These are phyloP conservation scores for Cystofilobasidium bisporidii DNA, from an alignment of 768 basidiomycete species.

Conservation along the genomic window DNA sequence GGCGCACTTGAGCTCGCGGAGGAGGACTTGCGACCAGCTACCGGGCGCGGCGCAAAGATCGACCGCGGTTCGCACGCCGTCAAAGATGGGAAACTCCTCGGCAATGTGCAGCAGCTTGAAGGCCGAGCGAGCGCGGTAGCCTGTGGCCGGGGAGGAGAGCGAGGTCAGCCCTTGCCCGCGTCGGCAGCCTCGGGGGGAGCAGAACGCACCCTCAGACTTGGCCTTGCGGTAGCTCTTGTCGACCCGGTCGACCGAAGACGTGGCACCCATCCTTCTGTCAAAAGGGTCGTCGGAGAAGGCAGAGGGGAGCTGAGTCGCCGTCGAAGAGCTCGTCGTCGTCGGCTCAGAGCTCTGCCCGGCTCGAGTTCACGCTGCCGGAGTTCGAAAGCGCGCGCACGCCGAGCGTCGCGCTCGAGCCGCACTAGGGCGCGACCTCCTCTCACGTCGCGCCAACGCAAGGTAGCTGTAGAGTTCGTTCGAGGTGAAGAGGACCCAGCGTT, in stretches of 20 bases:
- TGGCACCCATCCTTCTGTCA: constrained; percentile 1
- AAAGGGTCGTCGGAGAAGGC: too few species aligned
- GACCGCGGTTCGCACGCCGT: constrained; percentile 34
- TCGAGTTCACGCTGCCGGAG: too few species aligned
- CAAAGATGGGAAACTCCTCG: constrained; percentile 36
- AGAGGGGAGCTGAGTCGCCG: too few species aligned
- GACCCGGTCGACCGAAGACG: background rate
- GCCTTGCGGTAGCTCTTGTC: background rate
- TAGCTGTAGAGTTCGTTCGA: too few species aligned
- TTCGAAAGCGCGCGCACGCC: too few species aligned
- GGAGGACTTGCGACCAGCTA: constrained; percentile 31
- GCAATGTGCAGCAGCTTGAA: constrained; percentile 39
- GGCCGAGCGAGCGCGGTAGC: constrained; percentile 38
- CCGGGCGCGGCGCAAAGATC: constrained; percentile 39
- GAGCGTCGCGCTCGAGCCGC: too few species aligned
- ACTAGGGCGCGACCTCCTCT: too few species aligned
- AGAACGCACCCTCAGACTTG: constrained; percentile 10
- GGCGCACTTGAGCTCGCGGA: constrained; percentile 29
- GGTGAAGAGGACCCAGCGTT: too few species aligned
- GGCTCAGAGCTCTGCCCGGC: too few species aligned
- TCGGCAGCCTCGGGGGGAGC: background rate
- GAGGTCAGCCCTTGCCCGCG: background rate
- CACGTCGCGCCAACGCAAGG: too few species aligned
- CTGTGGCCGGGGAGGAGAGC: constrained; percentile 8
- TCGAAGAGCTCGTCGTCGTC: too few species aligned